These are phyloP conservation scores for Blastocystis hominis DNA, from an alignment of 352 stramenopile species.

Conservation along the genomic window DNA sequence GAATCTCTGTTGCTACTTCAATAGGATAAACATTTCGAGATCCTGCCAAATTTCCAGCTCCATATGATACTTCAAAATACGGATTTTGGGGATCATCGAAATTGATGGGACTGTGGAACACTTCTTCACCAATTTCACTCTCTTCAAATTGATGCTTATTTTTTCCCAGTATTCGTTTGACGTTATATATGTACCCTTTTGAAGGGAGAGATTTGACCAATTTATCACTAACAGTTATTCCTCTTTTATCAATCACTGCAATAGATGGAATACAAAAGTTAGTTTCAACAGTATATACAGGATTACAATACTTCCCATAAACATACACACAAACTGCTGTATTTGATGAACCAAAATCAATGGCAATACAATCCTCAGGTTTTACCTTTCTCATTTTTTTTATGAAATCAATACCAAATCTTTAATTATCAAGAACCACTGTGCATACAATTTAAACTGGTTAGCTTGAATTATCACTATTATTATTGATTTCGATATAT, in stretches of 20 bases:
- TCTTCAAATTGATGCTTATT: not conserved
- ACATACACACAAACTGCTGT: not conserved
- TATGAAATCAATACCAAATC: no score
- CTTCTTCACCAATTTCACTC: not conserved
- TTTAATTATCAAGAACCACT: no score
- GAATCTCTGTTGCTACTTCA: not conserved
- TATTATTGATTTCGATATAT: no score
- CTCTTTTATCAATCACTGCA: not conserved
- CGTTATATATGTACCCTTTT: not conserved
- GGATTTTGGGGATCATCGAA: not conserved
- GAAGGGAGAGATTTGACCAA: not conserved
- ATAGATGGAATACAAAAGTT: not conserved
- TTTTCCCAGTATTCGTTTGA: conserved; percentile 13
- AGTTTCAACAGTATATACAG: not conserved
- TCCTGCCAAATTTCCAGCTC: not conserved
- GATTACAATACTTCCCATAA: not conserved
- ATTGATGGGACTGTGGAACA: not conserved
- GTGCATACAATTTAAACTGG: no score
- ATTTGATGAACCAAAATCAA: not conserved
- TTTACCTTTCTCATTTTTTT: no score
- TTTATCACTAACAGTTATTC: not conserved
- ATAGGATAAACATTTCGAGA: not conserved
- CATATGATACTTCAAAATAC: not conserved
- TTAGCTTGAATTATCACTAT: no score
- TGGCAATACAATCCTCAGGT: not conserved